Conservation (phyloP, 441 rosid genomes). For the Corymbia calophylla region DNA sequence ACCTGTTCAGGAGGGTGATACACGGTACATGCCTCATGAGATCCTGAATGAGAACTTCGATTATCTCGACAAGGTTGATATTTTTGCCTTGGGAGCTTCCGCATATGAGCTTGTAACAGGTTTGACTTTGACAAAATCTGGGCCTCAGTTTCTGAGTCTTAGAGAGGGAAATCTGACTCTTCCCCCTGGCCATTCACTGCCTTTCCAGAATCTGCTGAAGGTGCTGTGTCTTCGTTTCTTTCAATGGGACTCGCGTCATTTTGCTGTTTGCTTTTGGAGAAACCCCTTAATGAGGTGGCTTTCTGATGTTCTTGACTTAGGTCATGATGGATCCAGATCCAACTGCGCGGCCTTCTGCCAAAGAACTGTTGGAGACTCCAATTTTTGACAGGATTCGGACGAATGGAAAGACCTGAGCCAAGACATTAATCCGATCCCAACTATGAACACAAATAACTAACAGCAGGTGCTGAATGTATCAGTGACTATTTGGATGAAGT, state of each 20-base stretch:
- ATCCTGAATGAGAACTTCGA: constrained; percentile 69
- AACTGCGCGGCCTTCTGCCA: constrained; percentile 58
- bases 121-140: constrained; percentile 54
- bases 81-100: constrained; percentile 77
- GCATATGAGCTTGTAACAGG: constrained; percentile 71
- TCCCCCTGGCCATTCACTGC: constrained; percentile 79
- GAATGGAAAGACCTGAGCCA: constrained; percentile 4
- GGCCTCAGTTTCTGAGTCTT: constrained; percentile 49
- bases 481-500: neutral
- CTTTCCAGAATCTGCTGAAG: constrained; percentile 79
- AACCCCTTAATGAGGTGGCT: neutral
- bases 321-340: constrained; percentile 76
- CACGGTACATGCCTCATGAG: constrained; percentile 94
- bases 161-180: constrained; percentile 81
- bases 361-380: constrained; percentile 48
- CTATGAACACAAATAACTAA: neutral
- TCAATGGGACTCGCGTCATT: neutral
- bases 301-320: constrained; percentile 10
- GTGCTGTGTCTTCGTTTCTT: constrained; percentile 18
- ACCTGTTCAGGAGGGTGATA: constrained; percentile 93
- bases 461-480: neutral
- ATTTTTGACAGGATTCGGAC: constrained; percentile 38
- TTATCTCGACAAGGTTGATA: constrained; percentile 81
- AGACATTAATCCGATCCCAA: neutral
- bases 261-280: neutral